These are phyloP conservation scores for Cryphonectria japonica DNA, from an alignment of 2,329 filamentous ascomycete genomes.

Conservation along the genomic window DNA sequence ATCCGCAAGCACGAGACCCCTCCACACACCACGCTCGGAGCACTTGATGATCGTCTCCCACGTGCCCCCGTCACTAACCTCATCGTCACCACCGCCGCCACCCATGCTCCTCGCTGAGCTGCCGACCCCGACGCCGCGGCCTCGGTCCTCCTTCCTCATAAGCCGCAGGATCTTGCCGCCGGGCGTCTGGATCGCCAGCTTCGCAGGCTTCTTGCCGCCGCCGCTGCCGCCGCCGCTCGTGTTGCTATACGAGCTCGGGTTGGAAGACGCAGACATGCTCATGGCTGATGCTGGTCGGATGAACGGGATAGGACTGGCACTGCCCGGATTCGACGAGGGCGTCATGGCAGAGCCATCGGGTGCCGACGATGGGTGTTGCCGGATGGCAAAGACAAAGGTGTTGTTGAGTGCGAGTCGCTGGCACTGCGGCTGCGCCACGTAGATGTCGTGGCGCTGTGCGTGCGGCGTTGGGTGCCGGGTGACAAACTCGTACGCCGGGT, in stretches of 20 bases:
- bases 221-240: slow-evolving; percentile 45
- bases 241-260: slow-evolving; percentile 57
- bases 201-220: slow-evolving; percentile 81
- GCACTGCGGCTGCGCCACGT: slow-evolving; percentile 95
- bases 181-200: slow-evolving; percentile 91
- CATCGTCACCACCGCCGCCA: slow-evolving; percentile 51
- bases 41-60: slow-evolving; percentile 95
- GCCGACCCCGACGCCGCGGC: slow-evolving; percentile 51
- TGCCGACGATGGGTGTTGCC: slow-evolving; percentile 78
- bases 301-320: slow-evolving; percentile 63
- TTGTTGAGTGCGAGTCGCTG: slow-evolving; percentile 88
- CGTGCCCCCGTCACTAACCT: slow-evolving; percentile 68
- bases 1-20: slow-evolving; percentile 81
- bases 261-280: slow-evolving; percentile 66
- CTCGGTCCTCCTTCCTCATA: slow-evolving; percentile 77
- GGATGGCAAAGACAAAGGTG: slow-evolving; percentile 95
- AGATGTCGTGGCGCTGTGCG: slow-evolving; percentile 95
- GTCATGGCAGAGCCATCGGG: slow-evolving; percentile 42
- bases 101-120: slow-evolving; percentile 34
- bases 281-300: slow-evolving; percentile 64
- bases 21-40: slow-evolving; percentile 79
- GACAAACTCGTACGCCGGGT: slow-evolving; percentile 92
- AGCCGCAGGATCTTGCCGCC: slow-evolving; percentile 91
- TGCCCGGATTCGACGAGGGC: slow-evolving; percentile 52
- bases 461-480: slow-evolving; percentile 94